A percentile compares a stretch with the other conserved stretches of the same genome.
These are phyloP conservation scores for Exserohilum rostratum DNA, from an alignment of 2,329 filamentous ascomycete genomes.

Conservation along the genomic window DNA sequence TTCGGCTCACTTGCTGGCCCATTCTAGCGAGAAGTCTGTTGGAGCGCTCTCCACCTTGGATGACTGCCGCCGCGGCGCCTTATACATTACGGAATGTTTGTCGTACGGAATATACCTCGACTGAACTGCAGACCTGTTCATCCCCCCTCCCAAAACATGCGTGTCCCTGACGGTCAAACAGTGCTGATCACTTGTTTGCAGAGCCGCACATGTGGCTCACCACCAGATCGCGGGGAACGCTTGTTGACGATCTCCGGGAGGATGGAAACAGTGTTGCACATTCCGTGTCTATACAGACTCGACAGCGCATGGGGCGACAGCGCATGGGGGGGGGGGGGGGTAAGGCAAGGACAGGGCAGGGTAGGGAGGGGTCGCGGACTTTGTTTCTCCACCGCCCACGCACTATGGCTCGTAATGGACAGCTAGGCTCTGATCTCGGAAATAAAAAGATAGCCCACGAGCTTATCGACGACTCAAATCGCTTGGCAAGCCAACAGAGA, in stretches of 20 bases:
- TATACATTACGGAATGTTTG: background rate
- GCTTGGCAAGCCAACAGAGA: constrained; percentile 19
- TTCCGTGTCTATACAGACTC: constrained; percentile 3
- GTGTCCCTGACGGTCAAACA: constrained; percentile 9
- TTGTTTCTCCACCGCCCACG: constrained; percentile 16
- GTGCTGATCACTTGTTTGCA: constrained; percentile 14
- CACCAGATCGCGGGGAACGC: constrained; percentile 24
- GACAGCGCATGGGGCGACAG: background rate
- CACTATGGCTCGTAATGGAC: constrained; percentile 4
- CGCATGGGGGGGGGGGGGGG: background rate
- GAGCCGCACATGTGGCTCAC: constrained; percentile 32
- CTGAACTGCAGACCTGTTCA: constrained; percentile 1
- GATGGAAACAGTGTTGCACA: constrained; percentile 21
- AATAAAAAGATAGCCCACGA: constrained; percentile 22
- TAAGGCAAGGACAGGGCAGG: too few species aligned
- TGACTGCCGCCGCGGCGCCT: background rate
- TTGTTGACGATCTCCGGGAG: constrained; percentile 29
- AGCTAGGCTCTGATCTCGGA: constrained; percentile 16
- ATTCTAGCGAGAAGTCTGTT: constrained; percentile 8
- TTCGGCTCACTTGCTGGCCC: constrained; percentile 15
- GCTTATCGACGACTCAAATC: constrained; percentile 17
- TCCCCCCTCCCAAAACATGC: constrained; percentile 5
- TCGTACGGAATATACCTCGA: background rate
- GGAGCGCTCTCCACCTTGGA: background rate
- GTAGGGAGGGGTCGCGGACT: background rate